Percentiles rank a stretch among this genome's conserved stretches.
Conservation (phyloP, 2,329 filamentous ascomycete species). For the Trichoderma koningiopsis region DNA sequence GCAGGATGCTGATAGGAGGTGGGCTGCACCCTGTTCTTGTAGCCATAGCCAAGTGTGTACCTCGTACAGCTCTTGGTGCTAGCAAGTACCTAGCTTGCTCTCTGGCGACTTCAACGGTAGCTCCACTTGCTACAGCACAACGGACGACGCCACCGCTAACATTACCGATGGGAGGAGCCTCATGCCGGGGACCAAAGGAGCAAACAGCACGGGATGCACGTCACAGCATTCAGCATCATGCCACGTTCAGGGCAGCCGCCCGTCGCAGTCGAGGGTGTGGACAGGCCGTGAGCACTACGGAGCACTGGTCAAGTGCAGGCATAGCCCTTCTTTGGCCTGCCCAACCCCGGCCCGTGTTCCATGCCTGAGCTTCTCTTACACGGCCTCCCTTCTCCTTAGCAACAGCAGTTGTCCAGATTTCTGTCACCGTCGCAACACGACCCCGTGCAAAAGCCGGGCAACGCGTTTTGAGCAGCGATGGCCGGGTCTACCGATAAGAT, state of each 20-base stretch:
- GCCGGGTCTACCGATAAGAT: not conserved
- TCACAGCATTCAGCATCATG: constrained; percentile 9
- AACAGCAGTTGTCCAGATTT: not conserved
- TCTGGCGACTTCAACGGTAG: constrained; percentile 1
- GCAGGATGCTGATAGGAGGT: constrained; percentile 5
- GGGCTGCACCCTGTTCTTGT: constrained; percentile 22
- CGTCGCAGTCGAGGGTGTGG: constrained; percentile 13
- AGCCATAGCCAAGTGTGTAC: not conserved
- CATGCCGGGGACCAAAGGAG: constrained; percentile 9
- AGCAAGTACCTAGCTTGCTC: not conserved
- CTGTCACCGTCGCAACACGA: constrained; percentile 13
- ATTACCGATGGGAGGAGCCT: constrained; percentile 20
- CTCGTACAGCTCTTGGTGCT: not conserved
- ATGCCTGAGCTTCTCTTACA: constrained; percentile 1
- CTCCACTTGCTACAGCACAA: constrained; percentile 7
- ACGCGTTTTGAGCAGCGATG: not conserved
- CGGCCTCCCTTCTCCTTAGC: constrained; percentile 14
- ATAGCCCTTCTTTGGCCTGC: not conserved
- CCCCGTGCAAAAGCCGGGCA: not conserved
- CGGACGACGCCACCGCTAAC: constrained; percentile 20
- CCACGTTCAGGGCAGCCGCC: constrained; percentile 9
- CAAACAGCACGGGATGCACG: constrained; percentile 10
- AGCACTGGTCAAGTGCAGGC: not conserved
- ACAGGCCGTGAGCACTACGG: constrained; percentile 5
- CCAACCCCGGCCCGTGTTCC: not conserved